Conservation (phyloP, 2,329 filamentous ascomycete species). For the Aspergillus sp. region DNA sequence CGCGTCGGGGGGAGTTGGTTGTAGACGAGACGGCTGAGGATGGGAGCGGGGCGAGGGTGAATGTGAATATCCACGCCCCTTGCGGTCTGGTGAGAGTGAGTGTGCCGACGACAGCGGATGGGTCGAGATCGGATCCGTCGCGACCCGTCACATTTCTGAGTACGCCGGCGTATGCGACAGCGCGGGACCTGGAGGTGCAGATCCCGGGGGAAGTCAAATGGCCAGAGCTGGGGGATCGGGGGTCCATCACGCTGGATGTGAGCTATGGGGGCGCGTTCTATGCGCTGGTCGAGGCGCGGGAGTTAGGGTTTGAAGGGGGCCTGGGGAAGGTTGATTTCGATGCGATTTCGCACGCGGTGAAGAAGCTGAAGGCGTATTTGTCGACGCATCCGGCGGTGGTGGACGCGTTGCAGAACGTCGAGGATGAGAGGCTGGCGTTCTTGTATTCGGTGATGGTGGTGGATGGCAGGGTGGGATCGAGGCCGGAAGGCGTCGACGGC, state of each 20-base stretch:
- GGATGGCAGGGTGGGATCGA: conserved; percentile 23
- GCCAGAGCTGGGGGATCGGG: conserved; percentile 34
- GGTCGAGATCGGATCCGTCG: conserved; percentile 35
- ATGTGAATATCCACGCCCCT: conserved; percentile 45
- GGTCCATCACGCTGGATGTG: conserved; percentile 34
- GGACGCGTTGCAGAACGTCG: conserved; percentile 27
- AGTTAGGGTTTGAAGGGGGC: conserved; percentile 42
- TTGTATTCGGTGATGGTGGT: conserved; percentile 46
- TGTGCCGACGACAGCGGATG: conserved; percentile 38
- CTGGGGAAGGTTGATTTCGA: conserved; percentile 32
- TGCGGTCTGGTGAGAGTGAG: conserved; percentile 45
- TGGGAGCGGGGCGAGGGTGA: not conserved
- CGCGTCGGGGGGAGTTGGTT: conserved; percentile 31
- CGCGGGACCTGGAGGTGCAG: conserved; percentile 28
- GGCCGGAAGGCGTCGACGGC: conserved; percentile 18
- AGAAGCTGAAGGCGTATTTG: conserved; percentile 18
- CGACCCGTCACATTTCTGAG: conserved; percentile 44
- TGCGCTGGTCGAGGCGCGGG: conserved; percentile 34
- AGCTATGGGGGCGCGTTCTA: conserved; percentile 50
- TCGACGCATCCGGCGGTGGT: conserved; percentile 19
- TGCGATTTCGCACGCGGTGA: conserved; percentile 25
- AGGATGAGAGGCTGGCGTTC: conserved; percentile 33
- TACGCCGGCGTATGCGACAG: conserved; percentile 44
- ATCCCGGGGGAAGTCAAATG: conserved; percentile 35
- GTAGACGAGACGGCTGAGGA: conserved; percentile 19